A percentile compares a stretch with the other conserved stretches of the same genome.
These are phyloP conservation scores for Acer campestre DNA, from an alignment of 345 rosid genomes.

Conservation along the genomic window DNA sequence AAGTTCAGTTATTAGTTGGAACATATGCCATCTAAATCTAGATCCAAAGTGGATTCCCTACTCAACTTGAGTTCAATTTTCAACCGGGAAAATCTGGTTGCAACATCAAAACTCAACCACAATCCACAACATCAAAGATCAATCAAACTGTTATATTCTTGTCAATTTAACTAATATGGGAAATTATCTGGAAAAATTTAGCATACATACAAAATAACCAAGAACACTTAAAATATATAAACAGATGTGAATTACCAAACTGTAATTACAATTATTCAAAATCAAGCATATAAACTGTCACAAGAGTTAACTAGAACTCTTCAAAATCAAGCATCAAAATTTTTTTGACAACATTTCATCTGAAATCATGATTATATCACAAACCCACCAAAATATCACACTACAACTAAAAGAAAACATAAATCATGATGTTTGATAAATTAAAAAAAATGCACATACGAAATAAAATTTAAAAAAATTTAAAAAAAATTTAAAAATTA, in stretches of 20 bases:
- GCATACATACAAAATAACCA: not conserved
- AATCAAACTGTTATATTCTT: not conserved
- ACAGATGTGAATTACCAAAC: not conserved
- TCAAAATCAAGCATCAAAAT: too few relatives aligned
- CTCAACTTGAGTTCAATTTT: not conserved
- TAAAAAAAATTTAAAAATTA: too few relatives aligned
- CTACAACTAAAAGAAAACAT: too few relatives aligned
- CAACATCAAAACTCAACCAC: not conserved
- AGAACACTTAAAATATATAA: not conserved
- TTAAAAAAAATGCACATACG: too few relatives aligned
- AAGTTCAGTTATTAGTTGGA: not conserved
- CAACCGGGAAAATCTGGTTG: not conserved
- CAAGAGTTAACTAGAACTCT: too few relatives aligned
- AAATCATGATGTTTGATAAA: too few relatives aligned
- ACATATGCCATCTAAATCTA: not conserved
- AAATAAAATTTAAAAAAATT: too few relatives aligned
- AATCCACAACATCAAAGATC: not conserved
- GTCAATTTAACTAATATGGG: not conserved
- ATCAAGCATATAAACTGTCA: too few relatives aligned
- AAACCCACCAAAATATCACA: too few relatives aligned
- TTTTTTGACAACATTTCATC: too few relatives aligned
- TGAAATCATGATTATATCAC: too few relatives aligned
- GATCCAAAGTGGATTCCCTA: not conserved
- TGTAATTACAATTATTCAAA: not conserved
- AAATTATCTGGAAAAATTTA: not conserved